Conservation (phyloP, 768 basidiomycete genomes). For the Auricularia auricula-judae region DNA sequence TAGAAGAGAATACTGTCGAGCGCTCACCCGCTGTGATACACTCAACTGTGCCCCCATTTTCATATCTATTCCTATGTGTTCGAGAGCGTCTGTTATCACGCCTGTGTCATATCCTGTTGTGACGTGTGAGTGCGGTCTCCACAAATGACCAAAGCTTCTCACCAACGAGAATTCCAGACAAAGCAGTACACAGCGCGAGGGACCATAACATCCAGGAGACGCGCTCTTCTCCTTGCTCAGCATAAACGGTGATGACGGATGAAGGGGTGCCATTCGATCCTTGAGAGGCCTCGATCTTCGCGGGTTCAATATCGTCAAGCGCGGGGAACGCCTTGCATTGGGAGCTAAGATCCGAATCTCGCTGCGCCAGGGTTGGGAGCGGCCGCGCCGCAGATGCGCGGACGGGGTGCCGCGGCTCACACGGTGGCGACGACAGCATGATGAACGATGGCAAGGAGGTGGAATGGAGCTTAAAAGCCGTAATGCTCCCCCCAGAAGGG, state of each 20-base stretch:
- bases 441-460: too few species aligned
- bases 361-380: too few species aligned
- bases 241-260: neutral
- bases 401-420: too few species aligned
- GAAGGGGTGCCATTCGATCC: neutral
- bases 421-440: too few species aligned
- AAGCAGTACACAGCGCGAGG: neutral
- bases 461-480: too few species aligned
- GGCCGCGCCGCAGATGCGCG: too few species aligned
- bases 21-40: constrained; percentile 19
- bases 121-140: neutral
- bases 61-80: constrained; percentile 58
- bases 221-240: neutral
- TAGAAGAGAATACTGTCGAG: too few species aligned
- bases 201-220: neutral
- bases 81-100: constrained; percentile 70
- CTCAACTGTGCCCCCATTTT: constrained; percentile 41
- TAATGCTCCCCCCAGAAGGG: too few species aligned
- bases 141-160: neutral
- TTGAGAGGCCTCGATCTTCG: too few species aligned
- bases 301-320: too few species aligned
- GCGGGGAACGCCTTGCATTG: too few species aligned
- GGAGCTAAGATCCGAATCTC: too few species aligned
- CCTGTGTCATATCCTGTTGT: constrained; percentile 67
- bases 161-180: neutral